Conservation (phyloP, 495 filamentous ascomycete species). For the Penicillium steckii region DNA sequence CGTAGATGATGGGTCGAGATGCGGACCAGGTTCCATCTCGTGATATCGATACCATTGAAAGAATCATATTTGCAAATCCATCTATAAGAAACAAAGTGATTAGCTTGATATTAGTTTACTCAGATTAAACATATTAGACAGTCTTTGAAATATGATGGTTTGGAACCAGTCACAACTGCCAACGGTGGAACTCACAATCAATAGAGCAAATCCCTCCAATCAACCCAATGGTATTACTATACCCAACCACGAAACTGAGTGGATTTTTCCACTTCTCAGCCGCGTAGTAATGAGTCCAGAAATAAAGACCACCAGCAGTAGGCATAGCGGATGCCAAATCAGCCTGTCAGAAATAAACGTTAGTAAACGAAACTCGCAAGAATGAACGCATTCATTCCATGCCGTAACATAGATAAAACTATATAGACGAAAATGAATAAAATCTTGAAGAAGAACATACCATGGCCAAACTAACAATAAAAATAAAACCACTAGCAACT, state of each 20-base stretch:
- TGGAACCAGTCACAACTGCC: too few relatives aligned
- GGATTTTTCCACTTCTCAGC: constrained; percentile 59
- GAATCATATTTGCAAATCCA: constrained; percentile 51
- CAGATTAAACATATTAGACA: too few relatives aligned
- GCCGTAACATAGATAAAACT: not conserved
- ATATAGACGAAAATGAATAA: not conserved
- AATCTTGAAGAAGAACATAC: constrained; percentile 18
- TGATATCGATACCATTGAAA: constrained; percentile 58
- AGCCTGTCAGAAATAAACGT: constrained; percentile 36
- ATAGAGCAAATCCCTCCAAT: constrained; percentile 63
- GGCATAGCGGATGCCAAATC: constrained; percentile 70
- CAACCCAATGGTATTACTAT: constrained; percentile 68
- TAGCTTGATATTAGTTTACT: too few relatives aligned
- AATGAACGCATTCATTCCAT: too few relatives aligned
- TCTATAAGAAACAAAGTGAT: constrained; percentile 25
- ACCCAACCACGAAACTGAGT: constrained; percentile 67
- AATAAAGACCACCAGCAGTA: constrained; percentile 67
- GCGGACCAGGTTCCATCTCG: constrained; percentile 64
- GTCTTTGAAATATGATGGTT: not conserved
- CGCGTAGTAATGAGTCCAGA: constrained; percentile 70
- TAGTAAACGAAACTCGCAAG: not conserved
- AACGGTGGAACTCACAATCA: constrained; percentile 45
- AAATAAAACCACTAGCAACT: constrained; percentile 30
- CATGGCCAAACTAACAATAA: constrained; percentile 67
- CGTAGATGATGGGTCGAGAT: constrained; percentile 59